Base-by-base conservation (phyloP, 1,284 basidiomycete species). In the Leccinum ponderosum region DNA sequence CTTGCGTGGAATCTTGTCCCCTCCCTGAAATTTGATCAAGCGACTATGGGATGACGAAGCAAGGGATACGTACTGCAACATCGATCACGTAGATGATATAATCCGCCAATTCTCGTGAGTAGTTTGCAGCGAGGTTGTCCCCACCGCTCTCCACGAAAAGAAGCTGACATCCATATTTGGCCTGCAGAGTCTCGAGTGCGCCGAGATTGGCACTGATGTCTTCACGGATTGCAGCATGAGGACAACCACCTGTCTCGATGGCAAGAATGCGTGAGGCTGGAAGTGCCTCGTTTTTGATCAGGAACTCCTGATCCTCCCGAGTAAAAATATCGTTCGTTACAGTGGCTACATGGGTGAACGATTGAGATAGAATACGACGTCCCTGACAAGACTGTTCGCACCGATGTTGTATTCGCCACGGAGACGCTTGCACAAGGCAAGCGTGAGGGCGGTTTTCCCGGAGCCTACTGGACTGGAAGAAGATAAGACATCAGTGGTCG, bases 251-350 rank as follows among this genome's bases (percentile, higher is more conserved):
- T 0, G 97, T 99, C 79, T 99, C 97, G 67, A 99, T 97, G 0
- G 97, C 95, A 22, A 94, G 86, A 68, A 99, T 98, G 47, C 97
- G 90, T 39, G 87, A 87, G 3, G 89, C 77, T 0, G 92, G 89
- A 3, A 99, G 85, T 0, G 97, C 97, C 58, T 91, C 84, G 78
- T 98, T 94, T 67, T 87, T 89, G 72, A 98, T 97, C 39, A 99
- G 81, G 76, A 99, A 99, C 74, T 99, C 96, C 75, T 97, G 95
- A 73, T 99, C 97, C 76, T 99, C 97, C 25, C 90, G 85, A 44
- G 97, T 99, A 77, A 98, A 97, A 72, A 98, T 98, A 76, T 98
- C 95, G 76, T 98, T 98, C 8, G 95, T 97, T 15, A 96, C 93
- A 3, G 94, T 94, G 33, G 92, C 94, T 97, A 63, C 27, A 17